Evolutionary conservation across 2,329 filamentous ascomycete species (phyloP), one percentile per base, ranked within the genome.

Genomic region (Tolypocladium ophioglossoides): DNA sequence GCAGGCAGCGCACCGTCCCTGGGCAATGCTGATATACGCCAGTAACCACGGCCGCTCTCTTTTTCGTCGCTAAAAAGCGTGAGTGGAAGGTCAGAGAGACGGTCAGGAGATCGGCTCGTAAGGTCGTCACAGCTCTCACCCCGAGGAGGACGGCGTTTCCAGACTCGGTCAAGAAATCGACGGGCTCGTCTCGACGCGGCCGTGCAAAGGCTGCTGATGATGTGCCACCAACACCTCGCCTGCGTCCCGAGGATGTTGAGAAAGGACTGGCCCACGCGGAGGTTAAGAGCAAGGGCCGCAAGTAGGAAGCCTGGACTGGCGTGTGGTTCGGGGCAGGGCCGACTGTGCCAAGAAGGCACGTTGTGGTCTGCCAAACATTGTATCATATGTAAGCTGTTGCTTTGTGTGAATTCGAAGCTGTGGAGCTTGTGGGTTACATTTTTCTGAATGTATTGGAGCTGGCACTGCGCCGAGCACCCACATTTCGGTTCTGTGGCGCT

Each of bases 71-170:
- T 54, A 94, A 94, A 76, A 91, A 89, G 73, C 82, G 85, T 49
- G 87, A 91, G 69, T 94, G 89, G 89, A 87, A 84, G 60, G 75
- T 94, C 60, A 82, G 84, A 55, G 82, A 88, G 65, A 86, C 78
- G 34, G 76, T 95, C 55, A 80, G 85, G 54, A 82, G 80, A 59
- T 91, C 87, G 1, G 82, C 83, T 35, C 77, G 76, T 57, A 82
- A 75, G 63, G 80, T 86, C 32, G 80, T 78, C 46, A 78, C 76
- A 4, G 83, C 77, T 6, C 73, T 86, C 54, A 85, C 83, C n/a
- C 83, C 83, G 7, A 73, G 82, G 50, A 75, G 82, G 54, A 70
- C 75, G 54, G 80, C 84, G 60, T 85, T 85, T 56, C 82, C 83
- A 3, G 76, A 70, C 49, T 80, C 79, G 20, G 75, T 79, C 54